Conservation (phyloP, 129 eudicot species). For the Artemisia tridentata region DNA sequence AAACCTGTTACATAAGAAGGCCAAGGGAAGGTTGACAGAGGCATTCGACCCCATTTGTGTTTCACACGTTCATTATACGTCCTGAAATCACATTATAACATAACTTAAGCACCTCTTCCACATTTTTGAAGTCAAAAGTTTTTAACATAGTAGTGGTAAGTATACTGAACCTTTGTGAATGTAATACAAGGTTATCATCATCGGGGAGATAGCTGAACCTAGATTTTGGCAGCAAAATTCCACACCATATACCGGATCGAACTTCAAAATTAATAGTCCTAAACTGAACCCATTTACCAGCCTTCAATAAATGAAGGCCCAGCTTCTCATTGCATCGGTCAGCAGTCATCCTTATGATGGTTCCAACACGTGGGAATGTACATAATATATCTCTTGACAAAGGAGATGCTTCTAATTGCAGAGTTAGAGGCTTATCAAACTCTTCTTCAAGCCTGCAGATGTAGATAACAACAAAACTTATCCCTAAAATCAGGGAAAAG, state of each 20-base stretch:
- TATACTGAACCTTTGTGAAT: conserved; percentile 53
- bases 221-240: conserved; percentile 52
- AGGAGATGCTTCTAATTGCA: conserved; percentile 52
- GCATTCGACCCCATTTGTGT: conserved; percentile 60
- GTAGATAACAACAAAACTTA: conserved; percentile 3
- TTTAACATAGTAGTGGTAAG: background rate
- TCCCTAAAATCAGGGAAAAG: background rate
- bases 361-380: conserved; percentile 74
- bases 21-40: conserved; percentile 71
- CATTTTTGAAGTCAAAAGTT: background rate
- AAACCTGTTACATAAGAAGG: conserved; percentile 74
- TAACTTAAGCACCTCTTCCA: conserved; percentile 12
- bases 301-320: conserved; percentile 46
- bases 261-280: conserved; percentile 45
- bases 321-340: conserved; percentile 45
- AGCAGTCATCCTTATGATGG: conserved; percentile 57
- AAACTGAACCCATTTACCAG: conserved; percentile 73
- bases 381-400: conserved; percentile 62
- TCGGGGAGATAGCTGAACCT: conserved; percentile 57
- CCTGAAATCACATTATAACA: conserved; percentile 35
- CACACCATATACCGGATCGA: conserved; percentile 66
- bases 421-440: conserved; percentile 52
- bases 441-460: conserved; percentile 67
- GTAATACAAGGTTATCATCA: conserved; percentile 48
- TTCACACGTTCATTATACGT: conserved; percentile 48